Percentiles rank a stretch among this genome's conserved stretches.
These are phyloP conservation scores for Waltergamsia citrina DNA, from an alignment of 2,329 filamentous ascomycete species.

Conservation along the genomic window DNA sequence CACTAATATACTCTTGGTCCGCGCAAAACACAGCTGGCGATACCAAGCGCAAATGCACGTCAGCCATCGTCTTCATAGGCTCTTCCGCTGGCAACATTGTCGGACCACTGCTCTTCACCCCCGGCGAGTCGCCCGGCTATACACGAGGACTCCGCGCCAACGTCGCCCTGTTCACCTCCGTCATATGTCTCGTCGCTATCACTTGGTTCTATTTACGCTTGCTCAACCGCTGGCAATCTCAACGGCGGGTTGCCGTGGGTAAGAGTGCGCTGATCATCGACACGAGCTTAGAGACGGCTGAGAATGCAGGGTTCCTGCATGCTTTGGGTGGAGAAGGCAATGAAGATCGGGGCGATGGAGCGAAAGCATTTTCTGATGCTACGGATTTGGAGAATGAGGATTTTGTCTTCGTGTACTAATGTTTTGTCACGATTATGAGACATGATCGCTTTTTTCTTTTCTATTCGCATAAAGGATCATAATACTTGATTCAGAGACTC, in stretches of 20 bases:
- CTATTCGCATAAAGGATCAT: not conserved
- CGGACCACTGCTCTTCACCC: slow-evolving; percentile 55
- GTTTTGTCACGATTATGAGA: not conserved
- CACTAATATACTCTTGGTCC: slow-evolving; percentile 51
- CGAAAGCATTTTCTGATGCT: slow-evolving; percentile 32
- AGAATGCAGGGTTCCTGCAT: slow-evolving; percentile 28
- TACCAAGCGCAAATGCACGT: slow-evolving; percentile 60
- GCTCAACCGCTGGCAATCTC: slow-evolving; percentile 46
- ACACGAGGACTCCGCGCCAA: slow-evolving; percentile 48
- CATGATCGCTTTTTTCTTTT: not conserved
- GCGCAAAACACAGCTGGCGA: slow-evolving; percentile 57
- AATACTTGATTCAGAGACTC: too few species aligned
- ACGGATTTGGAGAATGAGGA: slow-evolving; percentile 55
- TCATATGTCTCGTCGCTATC: slow-evolving; percentile 39
- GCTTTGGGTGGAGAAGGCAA: slow-evolving; percentile 11
- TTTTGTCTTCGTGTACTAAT: slow-evolving; percentile 47
- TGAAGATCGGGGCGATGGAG: slow-evolving; percentile 10
- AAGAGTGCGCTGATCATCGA: slow-evolving; percentile 51
- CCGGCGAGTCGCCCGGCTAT: slow-evolving; percentile 29
- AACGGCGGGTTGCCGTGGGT: slow-evolving; percentile 43
- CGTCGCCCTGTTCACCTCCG: slow-evolving; percentile 48
- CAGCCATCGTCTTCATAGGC: slow-evolving; percentile 54
- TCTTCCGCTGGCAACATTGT: slow-evolving; percentile 58
- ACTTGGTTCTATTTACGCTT: slow-evolving; percentile 36
- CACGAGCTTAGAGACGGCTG: slow-evolving; percentile 43